Conservation (phyloP, 2,329 filamentous ascomycete genomes). For the Seiridium unicorne region DNA sequence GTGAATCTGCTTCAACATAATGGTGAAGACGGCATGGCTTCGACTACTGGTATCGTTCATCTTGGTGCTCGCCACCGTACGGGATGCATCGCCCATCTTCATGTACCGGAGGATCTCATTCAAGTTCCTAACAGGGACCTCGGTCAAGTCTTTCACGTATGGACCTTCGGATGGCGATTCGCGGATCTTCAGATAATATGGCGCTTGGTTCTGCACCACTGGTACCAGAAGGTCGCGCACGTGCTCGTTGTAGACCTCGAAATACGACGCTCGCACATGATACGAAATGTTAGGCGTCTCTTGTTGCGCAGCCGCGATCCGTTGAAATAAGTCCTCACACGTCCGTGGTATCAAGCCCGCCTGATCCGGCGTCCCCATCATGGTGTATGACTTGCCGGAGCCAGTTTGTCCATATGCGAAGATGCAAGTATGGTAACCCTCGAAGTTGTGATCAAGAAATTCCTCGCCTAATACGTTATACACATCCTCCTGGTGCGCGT, state of each 20-base stretch:
- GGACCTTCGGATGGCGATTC: conserved; percentile 94
- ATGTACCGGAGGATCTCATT: conserved; percentile 87
- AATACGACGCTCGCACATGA: conserved; percentile 96
- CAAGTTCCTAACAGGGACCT: conserved; percentile 85
- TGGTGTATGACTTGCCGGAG: conserved; percentile 97
- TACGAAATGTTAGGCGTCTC: conserved; percentile 92
- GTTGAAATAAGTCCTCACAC: conserved; percentile 92
- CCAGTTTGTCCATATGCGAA: conserved; percentile 98
- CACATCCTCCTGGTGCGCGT: conserved; percentile 88
- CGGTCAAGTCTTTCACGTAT: conserved; percentile 94
- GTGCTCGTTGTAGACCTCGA: conserved; percentile 99
- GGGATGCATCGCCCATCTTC: conserved; percentile 82
- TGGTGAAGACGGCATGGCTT: conserved; percentile 96
- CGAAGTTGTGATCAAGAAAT: conserved; percentile 98
- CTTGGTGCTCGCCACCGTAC: conserved; percentile 90
- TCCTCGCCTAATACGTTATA: conserved; percentile 94
- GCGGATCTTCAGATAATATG: conserved; percentile 94
- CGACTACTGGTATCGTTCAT: conserved; percentile 99
- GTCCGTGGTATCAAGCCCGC: conserved; percentile 92
- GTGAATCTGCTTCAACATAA: conserved; percentile 97
- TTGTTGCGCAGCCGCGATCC: conserved; percentile 75
- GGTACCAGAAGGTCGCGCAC: conserved; percentile 90
- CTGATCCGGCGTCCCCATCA: conserved; percentile 86
- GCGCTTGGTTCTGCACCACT: conserved; percentile 64
- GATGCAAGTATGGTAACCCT: conserved; percentile 98